A percentile compares a stretch with the other conserved stretches of the same genome.
Conservation (phyloP, 176 grass and related monocot species). For the Carex cristatella region DNA sequence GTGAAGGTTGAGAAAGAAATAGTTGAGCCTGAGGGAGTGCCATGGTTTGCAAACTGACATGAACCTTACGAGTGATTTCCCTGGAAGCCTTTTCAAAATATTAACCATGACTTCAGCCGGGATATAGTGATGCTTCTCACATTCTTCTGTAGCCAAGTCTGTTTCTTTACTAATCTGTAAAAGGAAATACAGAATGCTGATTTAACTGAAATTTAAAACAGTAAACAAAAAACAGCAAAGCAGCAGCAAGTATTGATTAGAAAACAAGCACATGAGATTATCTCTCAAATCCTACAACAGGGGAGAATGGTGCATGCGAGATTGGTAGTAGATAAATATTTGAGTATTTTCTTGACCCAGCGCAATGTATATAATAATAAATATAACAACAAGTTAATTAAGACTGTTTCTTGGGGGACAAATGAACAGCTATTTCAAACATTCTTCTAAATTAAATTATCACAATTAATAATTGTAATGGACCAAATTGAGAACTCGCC, state of each 20-base stretch:
- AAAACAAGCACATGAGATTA: no score
- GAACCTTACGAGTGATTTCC: not conserved
- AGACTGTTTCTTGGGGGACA: not conserved
- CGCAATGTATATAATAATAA: no score
- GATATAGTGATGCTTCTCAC: not conserved
- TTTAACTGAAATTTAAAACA: not conserved
- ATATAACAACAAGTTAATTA: not conserved
- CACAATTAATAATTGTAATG: not conserved
- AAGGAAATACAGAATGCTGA: not conserved
- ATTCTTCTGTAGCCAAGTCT: not conserved
- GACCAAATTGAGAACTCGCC: not conserved
- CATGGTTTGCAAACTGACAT: constrained; percentile 11
- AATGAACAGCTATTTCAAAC: not conserved
- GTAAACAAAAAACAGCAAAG: not conserved
- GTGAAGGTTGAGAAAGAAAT: constrained; percentile 19
- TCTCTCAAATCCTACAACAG: no score
- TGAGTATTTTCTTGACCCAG: no score
- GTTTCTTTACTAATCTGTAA: not conserved
- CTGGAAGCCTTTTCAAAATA: constrained; percentile 14
- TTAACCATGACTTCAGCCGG: constrained; percentile 1
- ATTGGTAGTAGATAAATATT: no score
- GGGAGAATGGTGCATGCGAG: no score
- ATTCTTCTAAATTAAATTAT: not conserved
- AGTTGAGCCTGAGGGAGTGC: not conserved
- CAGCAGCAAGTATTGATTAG: not conserved